Evolutionary conservation across 192 early-diverging fungal genomes (phyloP).

Genomic region (Helicostylum pulchrum): DNA sequence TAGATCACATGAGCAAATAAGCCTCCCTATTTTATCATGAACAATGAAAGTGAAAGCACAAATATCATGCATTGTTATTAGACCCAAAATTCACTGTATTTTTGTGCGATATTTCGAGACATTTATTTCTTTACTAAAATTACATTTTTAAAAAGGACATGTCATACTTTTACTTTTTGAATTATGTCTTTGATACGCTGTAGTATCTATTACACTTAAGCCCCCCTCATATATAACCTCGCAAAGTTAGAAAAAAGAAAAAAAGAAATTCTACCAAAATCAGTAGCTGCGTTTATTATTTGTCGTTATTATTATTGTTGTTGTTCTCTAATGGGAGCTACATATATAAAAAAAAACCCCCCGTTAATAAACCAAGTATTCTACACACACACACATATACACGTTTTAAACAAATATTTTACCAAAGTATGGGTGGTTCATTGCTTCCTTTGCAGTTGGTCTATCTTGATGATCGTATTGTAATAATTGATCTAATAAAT

Average conservation of each 20-base stretch:
- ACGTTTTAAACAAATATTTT: not conserved
- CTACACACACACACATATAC: not conserved
- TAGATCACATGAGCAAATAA: too few species aligned
- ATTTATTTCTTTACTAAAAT: too few species aligned
- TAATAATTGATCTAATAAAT: constrained; percentile 86
- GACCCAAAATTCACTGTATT: too few species aligned
- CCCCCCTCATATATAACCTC: too few species aligned
- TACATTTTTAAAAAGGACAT: too few species aligned
- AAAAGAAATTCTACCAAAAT: not conserved
- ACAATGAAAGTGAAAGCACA: too few species aligned
- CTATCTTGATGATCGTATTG: constrained; percentile 91
- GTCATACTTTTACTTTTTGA: too few species aligned
- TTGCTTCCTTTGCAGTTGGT: constrained; percentile 81
- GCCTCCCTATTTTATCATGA: too few species aligned
- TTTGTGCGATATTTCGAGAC: too few species aligned
- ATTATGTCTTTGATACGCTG: too few species aligned
- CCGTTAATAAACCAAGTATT: not conserved
- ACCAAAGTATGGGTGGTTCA: constrained; percentile 80
- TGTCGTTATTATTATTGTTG: not conserved
- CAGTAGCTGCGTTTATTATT: not conserved
- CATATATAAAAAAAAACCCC: not conserved
- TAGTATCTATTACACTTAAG: too few species aligned
- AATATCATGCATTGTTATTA: too few species aligned
- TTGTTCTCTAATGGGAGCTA: constrained; percentile 11
- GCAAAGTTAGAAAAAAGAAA: not conserved